phyloP scores from a whole-genome alignment of 2,329 filamentous ascomycete genomes.

The Coniochaeta prunicola region DNA sequence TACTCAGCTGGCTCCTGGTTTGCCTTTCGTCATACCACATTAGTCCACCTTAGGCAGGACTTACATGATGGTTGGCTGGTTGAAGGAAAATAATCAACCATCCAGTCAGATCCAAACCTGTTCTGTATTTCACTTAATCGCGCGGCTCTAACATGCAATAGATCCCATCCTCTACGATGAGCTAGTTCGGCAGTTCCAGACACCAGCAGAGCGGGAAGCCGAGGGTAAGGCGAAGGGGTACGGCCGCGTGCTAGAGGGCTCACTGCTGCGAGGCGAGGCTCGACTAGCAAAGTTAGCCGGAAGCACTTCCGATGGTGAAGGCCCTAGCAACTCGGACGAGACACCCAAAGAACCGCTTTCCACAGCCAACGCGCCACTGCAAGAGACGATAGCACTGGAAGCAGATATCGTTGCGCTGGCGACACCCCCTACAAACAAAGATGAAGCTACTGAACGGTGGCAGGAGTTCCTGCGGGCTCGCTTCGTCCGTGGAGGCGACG shows the following conservation, averaged over 20 bases:
- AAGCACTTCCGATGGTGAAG: constrained; percentile 33
- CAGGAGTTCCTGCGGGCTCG: constrained; percentile 62
- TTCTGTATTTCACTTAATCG: not conserved
- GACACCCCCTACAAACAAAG: constrained; percentile 38
- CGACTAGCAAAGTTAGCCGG: constrained; percentile 53
- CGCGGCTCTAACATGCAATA: constrained; percentile 18
- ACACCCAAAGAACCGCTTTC: not conserved
- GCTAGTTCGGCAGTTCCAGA: constrained; percentile 71
- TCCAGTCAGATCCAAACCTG: not conserved
- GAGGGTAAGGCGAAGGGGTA: constrained; percentile 72
- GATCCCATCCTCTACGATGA: constrained; percentile 79
- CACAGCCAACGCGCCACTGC: not conserved
- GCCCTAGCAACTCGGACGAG: constrained; percentile 3
- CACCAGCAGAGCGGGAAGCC: constrained; percentile 61
- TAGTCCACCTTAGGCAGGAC: too few relatives aligned
- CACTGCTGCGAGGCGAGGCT: constrained; percentile 68
- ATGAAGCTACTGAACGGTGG: constrained; percentile 66
- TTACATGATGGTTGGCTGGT: not conserved
- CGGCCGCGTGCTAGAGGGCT: constrained; percentile 69
- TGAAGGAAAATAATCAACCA: not conserved
- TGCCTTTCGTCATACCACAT: too few relatives aligned
- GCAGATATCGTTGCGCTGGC: constrained; percentile 40
- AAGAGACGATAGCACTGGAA: constrained; percentile 20
- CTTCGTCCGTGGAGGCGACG: constrained; percentile 68
- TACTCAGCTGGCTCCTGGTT: too few relatives aligned